phyloP scores from a whole-genome alignment of 2,329 filamentous ascomycete species.

The Aureobasidium sp. region DNA sequence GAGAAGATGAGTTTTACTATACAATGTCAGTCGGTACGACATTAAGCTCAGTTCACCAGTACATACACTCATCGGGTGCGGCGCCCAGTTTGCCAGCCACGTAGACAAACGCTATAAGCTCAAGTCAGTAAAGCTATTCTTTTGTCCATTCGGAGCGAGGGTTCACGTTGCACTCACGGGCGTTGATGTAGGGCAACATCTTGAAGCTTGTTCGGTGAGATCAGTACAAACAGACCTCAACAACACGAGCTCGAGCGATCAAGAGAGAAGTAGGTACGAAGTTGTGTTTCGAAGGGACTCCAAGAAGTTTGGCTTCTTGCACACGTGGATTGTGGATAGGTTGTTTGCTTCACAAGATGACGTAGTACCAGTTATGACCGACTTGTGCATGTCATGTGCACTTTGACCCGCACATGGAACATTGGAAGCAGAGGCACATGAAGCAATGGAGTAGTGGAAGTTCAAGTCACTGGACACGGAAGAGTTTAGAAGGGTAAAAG shows the following conservation, averaged over 20 bases:
- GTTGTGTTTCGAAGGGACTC: not conserved
- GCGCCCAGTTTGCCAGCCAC: constrained; percentile 52
- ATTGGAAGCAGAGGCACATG: not conserved
- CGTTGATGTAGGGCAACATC: constrained; percentile 60
- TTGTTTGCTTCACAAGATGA: not conserved
- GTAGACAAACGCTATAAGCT: constrained; percentile 52
- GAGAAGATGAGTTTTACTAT: constrained; percentile 91
- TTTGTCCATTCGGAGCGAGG: not conserved
- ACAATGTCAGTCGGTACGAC: constrained; percentile 16
- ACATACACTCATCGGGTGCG: constrained; percentile 57
- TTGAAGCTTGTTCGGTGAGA: not conserved
- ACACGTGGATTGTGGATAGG: constrained; percentile 1
- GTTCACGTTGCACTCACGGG: constrained; percentile 40
- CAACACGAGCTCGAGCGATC: not conserved
- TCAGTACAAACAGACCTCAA: not conserved
- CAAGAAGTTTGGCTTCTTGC: constrained; percentile 1
- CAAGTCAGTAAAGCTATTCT: constrained; percentile 17
- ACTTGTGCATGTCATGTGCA: not conserved
- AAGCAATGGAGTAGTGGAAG: not conserved
- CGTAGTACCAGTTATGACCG: not conserved
- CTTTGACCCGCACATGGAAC: not conserved
- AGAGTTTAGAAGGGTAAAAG: not conserved
- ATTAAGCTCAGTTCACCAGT: not conserved
- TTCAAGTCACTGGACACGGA: not conserved
- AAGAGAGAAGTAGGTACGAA: not conserved